phyloP scores from a whole-genome alignment of 257 asterid genomes.

The Henckelia pumila region DNA sequence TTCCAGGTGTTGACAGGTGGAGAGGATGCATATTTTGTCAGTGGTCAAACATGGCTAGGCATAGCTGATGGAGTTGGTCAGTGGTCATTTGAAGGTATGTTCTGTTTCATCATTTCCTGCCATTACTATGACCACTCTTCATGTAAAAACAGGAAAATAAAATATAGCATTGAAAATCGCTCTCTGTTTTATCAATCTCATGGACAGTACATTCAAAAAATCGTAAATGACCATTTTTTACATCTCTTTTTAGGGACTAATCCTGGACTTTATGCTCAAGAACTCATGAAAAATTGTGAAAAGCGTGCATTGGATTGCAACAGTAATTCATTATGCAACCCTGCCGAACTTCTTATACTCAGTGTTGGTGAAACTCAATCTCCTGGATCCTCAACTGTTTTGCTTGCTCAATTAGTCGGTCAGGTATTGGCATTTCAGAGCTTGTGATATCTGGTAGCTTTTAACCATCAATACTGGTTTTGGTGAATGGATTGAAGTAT shows the following conservation, averaged over 20 bases:
- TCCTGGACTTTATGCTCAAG: constrained; percentile 71
- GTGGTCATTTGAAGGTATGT: constrained; percentile 81
- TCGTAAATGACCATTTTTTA: not conserved
- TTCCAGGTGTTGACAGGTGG: constrained; percentile 98
- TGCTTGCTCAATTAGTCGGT: constrained; percentile 67
- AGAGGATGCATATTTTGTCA: constrained; percentile 83
- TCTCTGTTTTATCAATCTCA: too few relatives aligned
- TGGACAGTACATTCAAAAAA: not conserved
- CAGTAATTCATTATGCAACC: constrained; percentile 32
- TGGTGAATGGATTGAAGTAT: not conserved
- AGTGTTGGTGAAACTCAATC: constrained; percentile 48
- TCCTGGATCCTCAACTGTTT: constrained; percentile 68
- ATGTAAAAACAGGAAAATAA: not conserved
- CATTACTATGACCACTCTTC: not conserved
- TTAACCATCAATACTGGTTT: not conserved
- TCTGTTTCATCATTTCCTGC: not conserved
- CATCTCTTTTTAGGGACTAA: constrained; percentile 44
- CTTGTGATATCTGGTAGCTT: constrained; percentile 5
- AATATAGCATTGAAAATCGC: not conserved
- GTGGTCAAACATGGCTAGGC: constrained; percentile 73
- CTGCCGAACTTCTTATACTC: constrained; percentile 53
- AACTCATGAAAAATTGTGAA: constrained; percentile 58
- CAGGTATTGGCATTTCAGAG: constrained; percentile 46
- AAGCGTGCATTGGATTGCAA: constrained; percentile 39
- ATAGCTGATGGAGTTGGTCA: constrained; percentile 85